These are phyloP conservation scores for Aspergillus tanneri DNA, from an alignment of 2,329 filamentous ascomycete species.

Conservation along the genomic window DNA sequence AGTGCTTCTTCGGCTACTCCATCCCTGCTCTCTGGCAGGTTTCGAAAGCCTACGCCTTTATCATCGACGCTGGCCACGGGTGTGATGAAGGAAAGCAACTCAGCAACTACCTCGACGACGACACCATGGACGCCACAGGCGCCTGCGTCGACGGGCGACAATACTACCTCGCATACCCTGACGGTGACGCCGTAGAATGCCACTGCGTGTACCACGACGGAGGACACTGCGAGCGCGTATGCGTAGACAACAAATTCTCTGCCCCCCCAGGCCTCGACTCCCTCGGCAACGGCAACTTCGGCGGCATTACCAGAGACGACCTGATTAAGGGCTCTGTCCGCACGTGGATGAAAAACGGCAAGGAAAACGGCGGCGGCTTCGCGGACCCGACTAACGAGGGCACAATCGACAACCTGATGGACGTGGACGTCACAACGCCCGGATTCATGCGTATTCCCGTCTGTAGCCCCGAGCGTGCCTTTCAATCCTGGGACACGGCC, in stretches of 20 bases:
- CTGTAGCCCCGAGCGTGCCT: slow-evolving; percentile 37
- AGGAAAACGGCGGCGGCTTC: slow-evolving; percentile 29
- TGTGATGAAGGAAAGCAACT: slow-evolving; percentile 9
- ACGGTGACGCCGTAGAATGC: slow-evolving; percentile 5
- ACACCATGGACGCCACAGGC: slow-evolving; percentile 7
- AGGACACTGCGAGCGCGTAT: not conserved
- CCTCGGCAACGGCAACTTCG: not conserved
- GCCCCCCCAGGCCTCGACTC: slow-evolving; percentile 4
- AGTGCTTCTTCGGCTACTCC: slow-evolving; percentile 8
- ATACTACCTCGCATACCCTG: slow-evolving; percentile 17
- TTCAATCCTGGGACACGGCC: slow-evolving; percentile 31
- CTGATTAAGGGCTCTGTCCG: slow-evolving; percentile 11
- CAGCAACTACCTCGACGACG: slow-evolving; percentile 6
- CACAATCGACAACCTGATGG: slow-evolving; percentile 24
- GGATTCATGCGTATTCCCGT: slow-evolving; percentile 43
- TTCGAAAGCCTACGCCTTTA: slow-evolving; percentile 10
- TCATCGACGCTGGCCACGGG: slow-evolving; percentile 16
- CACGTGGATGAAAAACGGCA: slow-evolving; percentile 28
- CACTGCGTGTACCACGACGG: not conserved
- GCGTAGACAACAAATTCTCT: slow-evolving; percentile 8
- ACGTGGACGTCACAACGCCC: slow-evolving; percentile 34
- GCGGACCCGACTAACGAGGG: slow-evolving; percentile 25
- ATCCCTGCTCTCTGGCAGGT: slow-evolving; percentile 13
- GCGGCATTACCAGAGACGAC: slow-evolving; percentile 5
- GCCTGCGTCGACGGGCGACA: slow-evolving; percentile 8